These are phyloP conservation scores for Eucalyptus cloeziana DNA, from an alignment of 345 rosid species.

Conservation along the genomic window DNA sequence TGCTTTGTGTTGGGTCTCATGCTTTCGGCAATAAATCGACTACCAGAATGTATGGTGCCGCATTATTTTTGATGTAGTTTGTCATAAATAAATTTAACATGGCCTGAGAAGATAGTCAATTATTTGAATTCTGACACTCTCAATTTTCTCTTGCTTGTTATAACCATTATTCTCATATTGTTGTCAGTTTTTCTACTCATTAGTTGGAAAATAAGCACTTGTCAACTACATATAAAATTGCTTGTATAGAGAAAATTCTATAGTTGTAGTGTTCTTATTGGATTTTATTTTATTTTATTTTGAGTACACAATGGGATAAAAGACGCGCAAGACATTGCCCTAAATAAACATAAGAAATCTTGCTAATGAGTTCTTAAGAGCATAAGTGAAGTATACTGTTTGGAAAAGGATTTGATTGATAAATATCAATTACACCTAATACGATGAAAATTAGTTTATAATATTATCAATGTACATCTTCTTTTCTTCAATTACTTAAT, in stretches of 20 bases:
- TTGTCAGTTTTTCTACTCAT: neutral
- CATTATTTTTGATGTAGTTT: neutral
- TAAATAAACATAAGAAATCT: neutral
- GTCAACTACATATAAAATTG: neutral
- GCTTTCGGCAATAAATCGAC: neutral
- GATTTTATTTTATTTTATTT: neutral
- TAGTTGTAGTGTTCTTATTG: neutral
- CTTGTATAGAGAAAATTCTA: neutral
- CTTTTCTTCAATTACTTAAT: neutral
- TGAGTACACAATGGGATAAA: neutral
- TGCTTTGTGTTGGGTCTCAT: neutral
- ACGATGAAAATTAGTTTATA: too few relatives aligned
- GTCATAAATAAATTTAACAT: neutral
- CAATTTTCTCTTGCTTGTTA: too few relatives aligned
- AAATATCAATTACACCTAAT: neutral
- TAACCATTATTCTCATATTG: neutral
- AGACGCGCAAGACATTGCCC: neutral
- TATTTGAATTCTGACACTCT: neutral
- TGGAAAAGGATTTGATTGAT: neutral
- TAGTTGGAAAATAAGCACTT: too few relatives aligned
- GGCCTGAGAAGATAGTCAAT: neutral
- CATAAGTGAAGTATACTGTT: neutral
- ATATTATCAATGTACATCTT: too few relatives aligned
- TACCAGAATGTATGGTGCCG: neutral
- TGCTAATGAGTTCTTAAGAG: too few relatives aligned